phyloP scores from a whole-genome alignment of 2,329 filamentous ascomycete genomes.

The Epichloe typhina region DNA sequence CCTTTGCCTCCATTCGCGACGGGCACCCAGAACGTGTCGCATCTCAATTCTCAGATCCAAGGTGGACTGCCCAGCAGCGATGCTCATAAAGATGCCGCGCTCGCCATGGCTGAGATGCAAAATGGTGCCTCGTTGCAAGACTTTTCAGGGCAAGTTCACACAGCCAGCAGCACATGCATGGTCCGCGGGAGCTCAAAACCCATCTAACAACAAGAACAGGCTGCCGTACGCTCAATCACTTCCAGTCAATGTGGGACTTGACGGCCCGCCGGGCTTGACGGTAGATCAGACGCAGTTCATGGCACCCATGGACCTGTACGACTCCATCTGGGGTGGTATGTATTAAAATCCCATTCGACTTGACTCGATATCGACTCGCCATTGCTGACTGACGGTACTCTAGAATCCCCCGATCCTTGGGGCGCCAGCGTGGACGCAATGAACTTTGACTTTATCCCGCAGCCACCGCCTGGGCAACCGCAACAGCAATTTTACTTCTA shows the following conservation, averaged over 20 bases:
- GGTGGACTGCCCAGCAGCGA: constrained; percentile 24
- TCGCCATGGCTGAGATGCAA: constrained; percentile 54
- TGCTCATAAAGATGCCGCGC: constrained; percentile 46
- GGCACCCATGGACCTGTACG: constrained; percentile 55
- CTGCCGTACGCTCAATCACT: constrained; percentile 27
- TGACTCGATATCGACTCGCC: background rate
- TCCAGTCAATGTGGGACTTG: constrained; percentile 22
- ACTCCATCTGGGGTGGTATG: constrained; percentile 56
- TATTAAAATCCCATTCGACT: constrained; percentile 5
- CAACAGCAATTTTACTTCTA: constrained; percentile 47
- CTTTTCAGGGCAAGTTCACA: constrained; percentile 24
- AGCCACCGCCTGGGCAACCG: constrained; percentile 44
- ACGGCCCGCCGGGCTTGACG: constrained; percentile 35
- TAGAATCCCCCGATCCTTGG: constrained; percentile 35
- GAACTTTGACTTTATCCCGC: constrained; percentile 48
- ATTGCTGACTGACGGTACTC: no score
- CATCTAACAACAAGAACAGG: constrained; percentile 11
- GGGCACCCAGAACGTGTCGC: constrained; percentile 11
- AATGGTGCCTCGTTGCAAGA: constrained; percentile 38
- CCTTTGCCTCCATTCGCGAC: constrained; percentile 20
- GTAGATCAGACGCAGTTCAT: constrained; percentile 46
- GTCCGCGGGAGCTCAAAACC: background rate
- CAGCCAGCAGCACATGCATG: background rate
- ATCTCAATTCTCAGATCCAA: constrained; percentile 15
- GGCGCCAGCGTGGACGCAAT: constrained; percentile 40